Percentiles rank a stretch among this genome's conserved stretches.
Conservation (phyloP, 1,284 basidiomycete genomes). For the Cutaneotrichosporon curvatum region DNA sequence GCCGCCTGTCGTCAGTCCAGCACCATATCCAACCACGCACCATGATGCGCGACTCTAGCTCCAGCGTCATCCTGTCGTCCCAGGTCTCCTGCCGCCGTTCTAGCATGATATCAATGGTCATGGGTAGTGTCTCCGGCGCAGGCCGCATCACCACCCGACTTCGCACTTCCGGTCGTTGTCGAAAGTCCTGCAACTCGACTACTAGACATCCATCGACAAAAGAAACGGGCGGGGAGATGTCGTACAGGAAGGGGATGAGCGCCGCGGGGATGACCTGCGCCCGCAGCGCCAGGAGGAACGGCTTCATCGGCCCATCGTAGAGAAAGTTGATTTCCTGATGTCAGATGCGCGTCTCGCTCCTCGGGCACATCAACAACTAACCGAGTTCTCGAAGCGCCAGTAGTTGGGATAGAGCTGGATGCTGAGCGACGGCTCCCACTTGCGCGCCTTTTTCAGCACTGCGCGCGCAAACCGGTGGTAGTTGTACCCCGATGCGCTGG, state of each 20-base stretch:
- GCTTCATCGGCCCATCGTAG: conserved; percentile 47
- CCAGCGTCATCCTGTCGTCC: conserved; percentile 42
- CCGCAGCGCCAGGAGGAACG: conserved; percentile 45
- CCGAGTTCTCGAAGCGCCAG: conserved; percentile 45
- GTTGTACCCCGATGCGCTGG: conserved; percentile 46
- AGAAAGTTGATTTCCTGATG: conserved; percentile 35
- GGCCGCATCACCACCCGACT: conserved; percentile 46
- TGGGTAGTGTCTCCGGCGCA: conserved; percentile 40
- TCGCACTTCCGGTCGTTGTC: conserved; percentile 29
- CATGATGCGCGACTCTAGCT: conserved; percentile 45
- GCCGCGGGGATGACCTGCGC: conserved; percentile 44
- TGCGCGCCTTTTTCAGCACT: conserved; percentile 45
- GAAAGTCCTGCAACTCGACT: conserved; percentile 45
- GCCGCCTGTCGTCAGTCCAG: conserved; percentile 33
- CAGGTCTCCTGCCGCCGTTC: conserved; percentile 35
- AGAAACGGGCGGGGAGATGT: conserved; percentile 38
- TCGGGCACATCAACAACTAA: conserved; percentile 18
- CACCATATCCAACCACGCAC: conserved; percentile 32
- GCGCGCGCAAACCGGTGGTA: conserved; percentile 45
- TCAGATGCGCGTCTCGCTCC: background rate
- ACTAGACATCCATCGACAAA: conserved; percentile 47
- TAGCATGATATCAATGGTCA: conserved; percentile 43
- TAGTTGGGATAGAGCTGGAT: conserved; percentile 42
- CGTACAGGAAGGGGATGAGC: conserved; percentile 44
- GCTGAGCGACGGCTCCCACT: conserved; percentile 43